These are phyloP conservation scores for Raphanus hybrid DNA, from an alignment of 441 rosid genomes.

Conservation along the genomic window DNA sequence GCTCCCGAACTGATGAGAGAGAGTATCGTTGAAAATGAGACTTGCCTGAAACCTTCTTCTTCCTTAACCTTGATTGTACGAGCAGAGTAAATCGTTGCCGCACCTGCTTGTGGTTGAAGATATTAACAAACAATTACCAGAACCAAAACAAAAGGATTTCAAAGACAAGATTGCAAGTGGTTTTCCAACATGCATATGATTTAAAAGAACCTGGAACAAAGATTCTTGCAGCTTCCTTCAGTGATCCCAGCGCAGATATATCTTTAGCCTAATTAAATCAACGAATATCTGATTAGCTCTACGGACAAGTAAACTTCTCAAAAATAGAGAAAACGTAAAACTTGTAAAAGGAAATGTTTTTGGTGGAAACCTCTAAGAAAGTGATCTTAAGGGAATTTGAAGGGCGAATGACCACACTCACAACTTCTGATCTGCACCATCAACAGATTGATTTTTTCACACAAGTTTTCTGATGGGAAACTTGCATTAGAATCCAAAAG, in stretches of 20 bases:
- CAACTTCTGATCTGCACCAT: slow-evolving; percentile 70
- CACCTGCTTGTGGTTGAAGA: slow-evolving; percentile 57
- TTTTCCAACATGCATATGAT: background rate
- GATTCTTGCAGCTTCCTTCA: slow-evolving; percentile 80
- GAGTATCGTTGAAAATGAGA: slow-evolving; percentile 3
- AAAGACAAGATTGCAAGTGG: background rate
- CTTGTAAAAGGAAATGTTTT: background rate
- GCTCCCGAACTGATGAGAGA: background rate
- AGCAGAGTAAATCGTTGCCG: slow-evolving; percentile 73
- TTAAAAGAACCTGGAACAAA: slow-evolving; percentile 73
- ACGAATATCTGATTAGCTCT: slow-evolving; percentile 28
- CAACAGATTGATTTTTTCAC: slow-evolving; percentile 21
- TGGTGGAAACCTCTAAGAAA: slow-evolving; percentile 77
- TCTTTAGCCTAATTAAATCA: slow-evolving; percentile 75
- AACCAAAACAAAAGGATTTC: background rate
- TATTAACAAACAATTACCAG: slow-evolving; percentile 19
- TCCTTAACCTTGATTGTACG: slow-evolving; percentile 89
- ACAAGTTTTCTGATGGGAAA: background rate
- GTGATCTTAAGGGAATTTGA: slow-evolving; percentile 92
- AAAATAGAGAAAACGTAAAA: slow-evolving; percentile 6
- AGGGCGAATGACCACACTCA: slow-evolving; percentile 79
- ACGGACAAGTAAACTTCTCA: background rate
- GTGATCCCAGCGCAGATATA: slow-evolving; percentile 77
- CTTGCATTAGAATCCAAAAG: background rate
- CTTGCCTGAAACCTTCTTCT: slow-evolving; percentile 83